Evolutionary conservation across 805 yeast genomes (phyloP).

Genomic region (Lachancea sp.): DNA sequence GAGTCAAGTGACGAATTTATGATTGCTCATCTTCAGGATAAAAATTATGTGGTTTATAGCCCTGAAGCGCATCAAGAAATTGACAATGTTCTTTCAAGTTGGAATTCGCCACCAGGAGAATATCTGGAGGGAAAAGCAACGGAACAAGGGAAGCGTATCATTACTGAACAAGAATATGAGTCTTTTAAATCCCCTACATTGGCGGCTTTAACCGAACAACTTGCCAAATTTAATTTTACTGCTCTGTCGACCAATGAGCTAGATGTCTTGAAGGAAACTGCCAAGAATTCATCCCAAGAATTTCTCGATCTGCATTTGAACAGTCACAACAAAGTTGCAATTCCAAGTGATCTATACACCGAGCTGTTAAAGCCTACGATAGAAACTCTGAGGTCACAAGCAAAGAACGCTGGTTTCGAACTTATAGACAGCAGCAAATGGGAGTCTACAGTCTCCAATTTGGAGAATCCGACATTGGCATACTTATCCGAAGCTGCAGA

Average conservation of each 20-base stretch:
- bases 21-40: not conserved
- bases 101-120: not conserved
- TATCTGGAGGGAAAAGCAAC: not conserved
- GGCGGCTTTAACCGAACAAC: not conserved
- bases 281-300: constrained; percentile 10
- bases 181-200: constrained; percentile 1
- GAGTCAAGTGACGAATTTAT: not conserved
- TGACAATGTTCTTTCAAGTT: not conserved
- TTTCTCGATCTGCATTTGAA: constrained; percentile 10
- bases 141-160: not conserved
- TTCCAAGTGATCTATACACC: constrained; percentile 11
- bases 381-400: constrained; percentile 10
- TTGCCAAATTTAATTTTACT: not conserved
- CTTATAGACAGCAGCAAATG: not conserved
- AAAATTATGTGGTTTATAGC: not conserved
- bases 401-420: constrained; percentile 1
- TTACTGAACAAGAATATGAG: not conserved
- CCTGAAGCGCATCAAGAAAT: not conserved
- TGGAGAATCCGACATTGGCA: constrained; percentile 10
- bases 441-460: not conserved
- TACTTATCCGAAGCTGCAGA: constrained; percentile 10
- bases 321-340: constrained; percentile 7
- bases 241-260: not conserved
- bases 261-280: not conserved
- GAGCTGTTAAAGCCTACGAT: constrained; percentile 11